Base-by-base conservation (phyloP, 2,329 filamentous ascomycete species). In the Gaeumannomyces tritici region DNA sequence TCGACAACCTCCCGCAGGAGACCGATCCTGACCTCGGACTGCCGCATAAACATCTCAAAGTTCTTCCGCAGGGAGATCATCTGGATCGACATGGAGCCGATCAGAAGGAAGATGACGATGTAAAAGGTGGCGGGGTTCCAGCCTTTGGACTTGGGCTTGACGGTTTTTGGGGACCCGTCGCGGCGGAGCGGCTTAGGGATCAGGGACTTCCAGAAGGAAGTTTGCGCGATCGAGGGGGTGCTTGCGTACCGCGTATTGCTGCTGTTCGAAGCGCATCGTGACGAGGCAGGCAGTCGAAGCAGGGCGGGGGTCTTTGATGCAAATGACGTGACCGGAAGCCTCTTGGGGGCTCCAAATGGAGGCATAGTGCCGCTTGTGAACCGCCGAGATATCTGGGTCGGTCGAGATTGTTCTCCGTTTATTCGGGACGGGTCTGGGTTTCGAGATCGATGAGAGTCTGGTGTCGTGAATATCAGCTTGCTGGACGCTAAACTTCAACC, bases 81-180 rank as follows among this genome's bases (percentile, higher is more conserved):
- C 70, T 97, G 90, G 69, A 99, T 97, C 18, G 93, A 90, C 81
- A 97, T 96, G 65, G 91, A 96, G 4, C 96, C 96, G 66, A 98
- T 93, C 66, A 98, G 82, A 55, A 92, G 79, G 70, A 92, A 92
- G 66, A 93, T 90, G 69, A 87, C 79, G 67, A 93, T 90, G 73
- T 88, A 95, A 70, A 91, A 93, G 0, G 88, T 92, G 26, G 89
- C 89, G 3, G 90, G 89, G 68, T 93, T 93, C 87, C 88, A 90
- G 67, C 86, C 83, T 70, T 84, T 88, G 21, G 81, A 76, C 66
- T 80, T 83, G 28, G 73, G 69, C 42, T 76, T 74, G 62, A 69
- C 73, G 61, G 74, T 68, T 57, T 69, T 71, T 61, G 68, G 79
- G 67, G 76, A 71, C 74, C 65, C 64, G 59, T 72, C 74, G 65